phyloP scores from a whole-genome alignment of 106 monocot species.

The Triglochin maritima region DNA sequence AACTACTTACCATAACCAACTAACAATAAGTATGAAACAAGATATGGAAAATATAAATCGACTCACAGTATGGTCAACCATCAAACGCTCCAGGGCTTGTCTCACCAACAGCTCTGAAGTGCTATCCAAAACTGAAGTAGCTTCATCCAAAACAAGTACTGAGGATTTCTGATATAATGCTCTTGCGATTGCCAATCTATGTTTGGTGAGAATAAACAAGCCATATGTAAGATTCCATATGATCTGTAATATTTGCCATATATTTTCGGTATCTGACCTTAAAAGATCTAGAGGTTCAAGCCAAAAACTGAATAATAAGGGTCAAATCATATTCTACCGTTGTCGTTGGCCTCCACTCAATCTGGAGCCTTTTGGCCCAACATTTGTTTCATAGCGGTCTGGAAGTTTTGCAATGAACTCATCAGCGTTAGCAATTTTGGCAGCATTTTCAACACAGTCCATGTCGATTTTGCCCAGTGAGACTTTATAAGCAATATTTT shows the following conservation, averaged over 20 bases:
- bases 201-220: neutral
- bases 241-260: neutral
- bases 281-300: no score
- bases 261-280: no score
- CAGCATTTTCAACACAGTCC: conserved; percentile 52
- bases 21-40: neutral
- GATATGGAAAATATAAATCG: neutral
- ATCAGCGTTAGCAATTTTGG: conserved; percentile 72
- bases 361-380: conserved; percentile 64
- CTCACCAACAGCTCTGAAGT: conserved; percentile 64
- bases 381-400: conserved; percentile 48
- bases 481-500: conserved; percentile 82
- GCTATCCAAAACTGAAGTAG: conserved; percentile 78
- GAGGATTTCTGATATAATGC: conserved; percentile 63
- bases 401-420: conserved; percentile 61
- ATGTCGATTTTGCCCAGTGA: conserved; percentile 28
- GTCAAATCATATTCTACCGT: conserved; percentile 26
- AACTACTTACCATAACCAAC: neutral
- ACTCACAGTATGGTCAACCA: conserved; percentile 54
- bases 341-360: conserved; percentile 90
- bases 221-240: neutral
- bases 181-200: conserved; percentile 74
- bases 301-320: neutral
- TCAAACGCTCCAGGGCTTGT: conserved; percentile 45
- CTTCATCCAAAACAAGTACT: conserved; percentile 77